Conservation (phyloP, 345 rosid species). For the Brassica carinata region DNA sequence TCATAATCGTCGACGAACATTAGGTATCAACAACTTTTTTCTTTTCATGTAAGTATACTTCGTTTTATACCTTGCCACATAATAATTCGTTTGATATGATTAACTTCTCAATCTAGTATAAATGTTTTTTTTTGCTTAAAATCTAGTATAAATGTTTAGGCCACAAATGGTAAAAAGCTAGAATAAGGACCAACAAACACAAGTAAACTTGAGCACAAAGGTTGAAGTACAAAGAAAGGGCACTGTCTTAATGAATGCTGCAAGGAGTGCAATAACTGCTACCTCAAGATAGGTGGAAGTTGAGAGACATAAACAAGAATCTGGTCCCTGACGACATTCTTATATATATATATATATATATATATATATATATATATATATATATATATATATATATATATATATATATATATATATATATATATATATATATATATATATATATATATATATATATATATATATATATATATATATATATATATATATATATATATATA, state of each 20-base stretch:
- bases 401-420: too few relatives aligned
- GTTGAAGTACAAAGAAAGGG: background rate
- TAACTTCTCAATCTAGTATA: background rate
- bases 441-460: too few relatives aligned
- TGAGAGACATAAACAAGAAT: slow-evolving; percentile 81
- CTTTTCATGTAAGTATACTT: background rate
- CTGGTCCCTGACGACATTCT: slow-evolving; percentile 75
- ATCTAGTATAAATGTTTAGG: slow-evolving; percentile 5
- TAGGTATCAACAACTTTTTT: slow-evolving; percentile 19
- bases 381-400: too few relatives aligned
- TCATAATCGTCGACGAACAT: slow-evolving; percentile 16
- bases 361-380: too few relatives aligned
- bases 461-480: too few relatives aligned
- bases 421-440: too few relatives aligned
- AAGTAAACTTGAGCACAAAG: slow-evolving; percentile 1
- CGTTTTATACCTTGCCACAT: background rate
- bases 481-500: too few relatives aligned
- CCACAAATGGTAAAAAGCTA: background rate
- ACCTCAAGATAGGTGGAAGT: slow-evolving; percentile 93
- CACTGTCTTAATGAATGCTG: background rate
- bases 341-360: too few relatives aligned
- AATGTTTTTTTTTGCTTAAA: background rate
- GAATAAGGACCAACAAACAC: slow-evolving; percentile 17
- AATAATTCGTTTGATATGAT: background rate
- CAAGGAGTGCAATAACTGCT: slow-evolving; percentile 35